A percentile compares a stretch with the other conserved stretches of the same genome.
phyloP scores from a whole-genome alignment of 371 early-diverging fungal species.

The Nematocida ironsii region DNA sequence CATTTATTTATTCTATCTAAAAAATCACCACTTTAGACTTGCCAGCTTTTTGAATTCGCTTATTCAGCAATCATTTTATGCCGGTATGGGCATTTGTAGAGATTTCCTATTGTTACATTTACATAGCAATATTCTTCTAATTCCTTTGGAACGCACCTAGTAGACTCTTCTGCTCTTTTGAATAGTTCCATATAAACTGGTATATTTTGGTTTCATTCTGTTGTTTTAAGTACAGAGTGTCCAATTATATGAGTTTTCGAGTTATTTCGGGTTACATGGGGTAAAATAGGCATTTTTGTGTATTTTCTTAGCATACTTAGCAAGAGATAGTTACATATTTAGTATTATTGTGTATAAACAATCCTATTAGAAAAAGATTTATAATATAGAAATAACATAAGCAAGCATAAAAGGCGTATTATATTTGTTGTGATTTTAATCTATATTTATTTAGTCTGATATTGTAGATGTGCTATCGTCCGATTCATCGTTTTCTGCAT shows the following conservation, averaged over 20 bases:
- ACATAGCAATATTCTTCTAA: not conserved
- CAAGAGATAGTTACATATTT: too few relatives aligned
- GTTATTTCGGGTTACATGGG: too few relatives aligned
- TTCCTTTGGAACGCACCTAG: not conserved
- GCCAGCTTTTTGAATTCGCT: not conserved
- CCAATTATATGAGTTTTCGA: too few relatives aligned
- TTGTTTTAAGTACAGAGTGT: not conserved
- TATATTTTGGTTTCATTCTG: not conserved
- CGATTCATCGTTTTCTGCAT: slow-evolving; percentile 21
- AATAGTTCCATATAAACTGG: not conserved
- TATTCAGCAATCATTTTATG: slow-evolving; percentile 14
- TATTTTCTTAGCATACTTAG: too few relatives aligned
- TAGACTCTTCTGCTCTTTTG: not conserved
- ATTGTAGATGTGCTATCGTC: slow-evolving; percentile 35
- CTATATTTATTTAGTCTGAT: slow-evolving; percentile 17
- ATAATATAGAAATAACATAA: not conserved
- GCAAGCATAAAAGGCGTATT: not conserved
- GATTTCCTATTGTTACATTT: not conserved
- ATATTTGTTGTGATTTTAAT: not conserved
- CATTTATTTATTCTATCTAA: too few relatives aligned
- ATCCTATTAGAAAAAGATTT: too few relatives aligned
- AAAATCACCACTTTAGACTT: too few relatives aligned
- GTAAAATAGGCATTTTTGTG: too few relatives aligned
- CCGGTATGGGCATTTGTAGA: slow-evolving; percentile 3
- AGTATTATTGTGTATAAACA: too few relatives aligned